These are phyloP conservation scores for Boletus reticulatus DNA, from an alignment of 768 basidiomycete species.

Conservation along the genomic window DNA sequence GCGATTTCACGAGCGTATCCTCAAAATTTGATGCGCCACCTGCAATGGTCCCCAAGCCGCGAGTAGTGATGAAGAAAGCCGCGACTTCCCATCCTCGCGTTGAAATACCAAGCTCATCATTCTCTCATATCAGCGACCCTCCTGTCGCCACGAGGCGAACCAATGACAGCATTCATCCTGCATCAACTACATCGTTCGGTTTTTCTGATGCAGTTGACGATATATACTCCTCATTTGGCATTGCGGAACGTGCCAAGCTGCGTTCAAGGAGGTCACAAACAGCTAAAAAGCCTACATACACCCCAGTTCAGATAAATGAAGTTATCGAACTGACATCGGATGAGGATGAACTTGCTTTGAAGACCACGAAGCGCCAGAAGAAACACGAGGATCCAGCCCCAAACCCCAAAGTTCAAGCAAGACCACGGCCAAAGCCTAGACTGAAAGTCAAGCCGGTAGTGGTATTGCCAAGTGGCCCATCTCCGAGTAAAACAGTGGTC, in stretches of 20 bases:
- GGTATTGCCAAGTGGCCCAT: constrained; percentile 19
- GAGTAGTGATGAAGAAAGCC: constrained; percentile 22
- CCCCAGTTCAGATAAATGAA: constrained; percentile 21
- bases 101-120: constrained; percentile 5
- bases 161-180: constrained; percentile 22
- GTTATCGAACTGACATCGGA: constrained; percentile 48
- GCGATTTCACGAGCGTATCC: constrained; percentile 12
- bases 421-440: constrained; percentile 26
- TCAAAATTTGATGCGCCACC: constrained; percentile 3
- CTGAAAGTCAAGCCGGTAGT: constrained; percentile 14
- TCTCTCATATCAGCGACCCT: constrained; percentile 23
- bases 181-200: constrained; percentile 7
- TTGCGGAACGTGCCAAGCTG: constrained; percentile 60
- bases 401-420: constrained; percentile 28
- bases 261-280: constrained; percentile 39
- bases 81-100: not conserved
- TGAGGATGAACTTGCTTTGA: constrained; percentile 38
- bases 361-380: constrained; percentile 30
- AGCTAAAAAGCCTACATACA: constrained; percentile 10
- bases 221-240: constrained; percentile 32
- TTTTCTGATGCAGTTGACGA: constrained; percentile 15
- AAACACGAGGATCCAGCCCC: constrained; percentile 26
- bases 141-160: constrained; percentile 9
- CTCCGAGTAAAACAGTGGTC: constrained; percentile 7
- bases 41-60: constrained; percentile 7